A percentile compares a stretch with the other conserved stretches of the same genome.
Evolutionary conservation across 257 asterid genomes (phyloP).

Genomic region (Nicotiana sylvestris): DNA sequence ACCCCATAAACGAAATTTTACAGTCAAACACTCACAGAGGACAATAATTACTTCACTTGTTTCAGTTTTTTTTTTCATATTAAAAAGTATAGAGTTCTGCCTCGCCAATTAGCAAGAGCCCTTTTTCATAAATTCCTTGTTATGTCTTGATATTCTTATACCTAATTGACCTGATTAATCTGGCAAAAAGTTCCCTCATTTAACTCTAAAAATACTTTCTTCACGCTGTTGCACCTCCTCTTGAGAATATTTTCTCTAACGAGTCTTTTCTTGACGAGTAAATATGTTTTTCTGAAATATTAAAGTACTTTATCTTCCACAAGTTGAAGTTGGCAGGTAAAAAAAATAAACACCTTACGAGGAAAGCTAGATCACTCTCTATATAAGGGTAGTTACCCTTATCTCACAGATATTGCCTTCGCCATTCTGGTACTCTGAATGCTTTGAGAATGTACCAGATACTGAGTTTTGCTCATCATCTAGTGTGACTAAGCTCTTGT

Average conservation of each 20-base stretch:
- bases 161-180: too few relatives aligned
- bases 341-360: not conserved
- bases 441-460: not conserved
- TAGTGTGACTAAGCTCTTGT: not conserved
- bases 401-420: not conserved
- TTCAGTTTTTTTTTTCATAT: too few relatives aligned
- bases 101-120: too few relatives aligned
- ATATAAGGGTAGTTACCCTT: not conserved
- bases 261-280: not conserved
- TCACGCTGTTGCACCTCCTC: too few relatives aligned
- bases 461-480: conserved; percentile 12
- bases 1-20: too few relatives aligned
- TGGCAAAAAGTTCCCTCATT: too few relatives aligned
- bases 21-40: too few relatives aligned
- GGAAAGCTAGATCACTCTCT: not conserved
- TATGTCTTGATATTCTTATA: too few relatives aligned
- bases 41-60: too few relatives aligned
- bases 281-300: not conserved
- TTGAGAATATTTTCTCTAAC: not conserved
- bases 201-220: too few relatives aligned
- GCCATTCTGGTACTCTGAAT: not conserved
- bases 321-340: not conserved
- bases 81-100: too few relatives aligned
- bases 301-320: not conserved
- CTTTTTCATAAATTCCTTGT: too few relatives aligned